A percentile compares a stretch with the other conserved stretches of the same genome.
These are phyloP conservation scores for Trypanosoma cruzi DNA, from an alignment of 208 protist genomes.

Conservation along the genomic window DNA sequence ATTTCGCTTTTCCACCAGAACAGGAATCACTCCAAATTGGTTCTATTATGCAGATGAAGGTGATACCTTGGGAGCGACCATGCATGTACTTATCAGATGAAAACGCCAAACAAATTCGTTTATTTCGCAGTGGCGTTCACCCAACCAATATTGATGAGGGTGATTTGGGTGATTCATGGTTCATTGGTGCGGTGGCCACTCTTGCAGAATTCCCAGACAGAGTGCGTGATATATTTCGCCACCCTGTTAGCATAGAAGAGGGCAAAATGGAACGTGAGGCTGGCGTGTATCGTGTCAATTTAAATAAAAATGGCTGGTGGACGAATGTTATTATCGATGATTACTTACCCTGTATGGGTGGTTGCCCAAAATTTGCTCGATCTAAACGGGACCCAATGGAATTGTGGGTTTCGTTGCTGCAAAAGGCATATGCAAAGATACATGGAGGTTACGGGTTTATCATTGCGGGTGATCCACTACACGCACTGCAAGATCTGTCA, in stretches of 20 bases:
- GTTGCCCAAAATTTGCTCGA: constrained; percentile 65
- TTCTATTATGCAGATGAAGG: constrained; percentile 56
- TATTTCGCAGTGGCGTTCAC: constrained; percentile 78
- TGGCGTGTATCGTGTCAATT: constrained; percentile 63
- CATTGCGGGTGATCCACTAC: constrained; percentile 67
- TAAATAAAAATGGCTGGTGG: constrained; percentile 93
- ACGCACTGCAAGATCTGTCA: constrained; percentile 79
- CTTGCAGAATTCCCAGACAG: constrained; percentile 70
- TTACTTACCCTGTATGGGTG: constrained; percentile 73
- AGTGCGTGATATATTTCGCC: constrained; percentile 68
- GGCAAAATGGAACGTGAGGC: constrained; percentile 58
- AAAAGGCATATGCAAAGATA: constrained; percentile 93
- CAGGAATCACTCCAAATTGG: constrained; percentile 76
- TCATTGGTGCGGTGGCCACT: constrained; percentile 61
- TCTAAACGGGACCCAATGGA: constrained; percentile 63
- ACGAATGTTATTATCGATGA: constrained; percentile 85
- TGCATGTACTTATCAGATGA: constrained; percentile 79
- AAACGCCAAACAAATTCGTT: constrained; percentile 59
- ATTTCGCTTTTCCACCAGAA: constrained; percentile 74
- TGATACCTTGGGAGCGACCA: constrained; percentile 80
- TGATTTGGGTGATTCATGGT: constrained; percentile 83
- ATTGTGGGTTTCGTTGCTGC: constrained; percentile 77
- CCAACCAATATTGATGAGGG: constrained; percentile 81
- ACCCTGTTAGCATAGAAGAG: constrained; percentile 59
- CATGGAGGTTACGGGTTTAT: constrained; percentile 83